Evolutionary conservation across 2,329 filamentous ascomycete species (phyloP), one percentile per base, ranked within the genome.

Genomic region (Trichoderma sp.): DNA sequence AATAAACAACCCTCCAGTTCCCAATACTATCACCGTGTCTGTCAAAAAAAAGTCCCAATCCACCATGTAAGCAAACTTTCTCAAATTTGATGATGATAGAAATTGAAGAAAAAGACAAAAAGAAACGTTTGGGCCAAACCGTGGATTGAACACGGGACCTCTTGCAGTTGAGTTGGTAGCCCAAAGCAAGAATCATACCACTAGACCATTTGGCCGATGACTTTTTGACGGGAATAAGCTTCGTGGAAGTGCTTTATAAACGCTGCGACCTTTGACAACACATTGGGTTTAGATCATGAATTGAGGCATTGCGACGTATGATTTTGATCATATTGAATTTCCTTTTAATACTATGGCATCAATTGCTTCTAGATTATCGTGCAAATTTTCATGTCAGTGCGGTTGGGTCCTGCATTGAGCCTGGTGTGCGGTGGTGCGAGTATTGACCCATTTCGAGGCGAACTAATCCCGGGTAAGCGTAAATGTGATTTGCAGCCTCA

Each of bases 51-150:
- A 2, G 3, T 33, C 27, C 2, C n/a, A 7, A 11, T 63, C 9
- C 41, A 8, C 12, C 16, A 27, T 21, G 9, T 35, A n/a, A 24
- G 29, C 11, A 68, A 27, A 27, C 27, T 27, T 27, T 4, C 3
- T 27, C 27, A 27, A 3, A 27, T 27, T 27, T 3, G 27, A 27
- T 27, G 27, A 27, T 27, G 27, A 27, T 27, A 4, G 27, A 27
- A 27, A 27, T 27, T 27, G 27, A 4, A 27, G 27, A 27, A 27
- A 27, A 27, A 27, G 27, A 27, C 27, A 60, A 66, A 75, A 71
- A 71, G 64, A 71, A 27, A 69, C 79, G 1, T 82, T 78, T 63
- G 80, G 74, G 67, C 74, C 74, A 66, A 71, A 75, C 74, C 74
- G 74, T 75, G 75, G 75, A 76, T 76, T 68, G 75, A 76, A 76